Percentiles rank a stretch among this genome's conserved stretches.
These are phyloP conservation scores for Astrephomene gubernaculifera DNA, from an alignment of 139 green algal species.

Conservation along the genomic window DNA sequence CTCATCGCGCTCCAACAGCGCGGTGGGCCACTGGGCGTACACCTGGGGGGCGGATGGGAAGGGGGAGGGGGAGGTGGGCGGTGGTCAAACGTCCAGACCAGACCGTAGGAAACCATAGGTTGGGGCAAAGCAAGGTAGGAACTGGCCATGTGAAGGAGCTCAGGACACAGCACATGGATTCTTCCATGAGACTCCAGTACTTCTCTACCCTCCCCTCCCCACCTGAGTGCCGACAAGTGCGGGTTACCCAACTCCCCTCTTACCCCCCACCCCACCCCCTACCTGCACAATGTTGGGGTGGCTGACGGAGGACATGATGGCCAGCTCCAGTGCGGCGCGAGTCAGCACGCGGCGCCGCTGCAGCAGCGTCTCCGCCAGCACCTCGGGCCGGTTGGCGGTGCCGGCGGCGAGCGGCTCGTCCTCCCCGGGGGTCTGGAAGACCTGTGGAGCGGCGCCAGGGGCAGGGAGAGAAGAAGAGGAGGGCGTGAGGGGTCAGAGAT, in stretches of 20 bases:
- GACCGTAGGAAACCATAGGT: too few species aligned
- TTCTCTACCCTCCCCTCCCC: too few species aligned
- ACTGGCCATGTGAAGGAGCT: too few species aligned
- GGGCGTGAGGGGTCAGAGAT: too few species aligned
- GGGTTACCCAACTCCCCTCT: neutral
- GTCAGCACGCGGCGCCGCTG: constrained; percentile 43
- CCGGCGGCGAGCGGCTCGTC: constrained; percentile 40
- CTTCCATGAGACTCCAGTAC: too few species aligned
- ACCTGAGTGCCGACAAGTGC: neutral
- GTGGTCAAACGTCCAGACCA: too few species aligned
- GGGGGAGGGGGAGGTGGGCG: neutral
- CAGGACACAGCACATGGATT: too few species aligned
- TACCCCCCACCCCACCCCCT: neutral
- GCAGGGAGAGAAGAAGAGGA: neutral
- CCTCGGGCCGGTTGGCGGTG: constrained; percentile 37
- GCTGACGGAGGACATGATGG: constrained; percentile 43
- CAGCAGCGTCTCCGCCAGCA: constrained; percentile 46
- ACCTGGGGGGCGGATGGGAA: constrained; percentile 14
- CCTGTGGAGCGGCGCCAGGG: neutral
- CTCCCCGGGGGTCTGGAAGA: constrained; percentile 40
- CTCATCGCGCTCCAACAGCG: constrained; percentile 44
- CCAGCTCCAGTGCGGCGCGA: constrained; percentile 50
- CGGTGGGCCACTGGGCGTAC: constrained; percentile 45
- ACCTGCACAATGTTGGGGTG: constrained; percentile 55
- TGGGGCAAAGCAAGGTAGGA: too few species aligned